Percentiles rank a stretch among this genome's conserved stretches.
phyloP scores from a whole-genome alignment of 352 stramenopile genomes.

The Pythium graminicola region DNA sequence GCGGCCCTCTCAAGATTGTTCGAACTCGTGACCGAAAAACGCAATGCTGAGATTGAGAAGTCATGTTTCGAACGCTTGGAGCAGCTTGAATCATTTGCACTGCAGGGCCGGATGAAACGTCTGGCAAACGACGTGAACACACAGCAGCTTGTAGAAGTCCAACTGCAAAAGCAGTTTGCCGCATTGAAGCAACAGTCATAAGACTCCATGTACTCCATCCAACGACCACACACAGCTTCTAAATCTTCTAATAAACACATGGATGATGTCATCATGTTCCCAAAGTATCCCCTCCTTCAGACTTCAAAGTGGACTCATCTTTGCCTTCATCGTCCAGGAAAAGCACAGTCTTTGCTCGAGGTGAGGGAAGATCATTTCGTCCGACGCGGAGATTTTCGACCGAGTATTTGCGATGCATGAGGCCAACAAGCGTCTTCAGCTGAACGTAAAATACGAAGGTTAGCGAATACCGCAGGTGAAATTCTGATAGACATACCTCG shows the following conservation, averaged over 20 bases:
- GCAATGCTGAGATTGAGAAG: constrained; percentile 59
- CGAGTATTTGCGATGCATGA: constrained; percentile 84
- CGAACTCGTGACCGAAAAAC: constrained; percentile 33
- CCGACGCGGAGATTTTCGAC: constrained; percentile 69
- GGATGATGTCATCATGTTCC: too few relatives aligned
- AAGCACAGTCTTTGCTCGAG: constrained; percentile 1
- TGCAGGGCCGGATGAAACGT: constrained; percentile 55
- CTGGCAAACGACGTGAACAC: constrained; percentile 70
- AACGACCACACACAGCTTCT: neutral
- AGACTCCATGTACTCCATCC: constrained; percentile 1
- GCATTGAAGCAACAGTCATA: constrained; percentile 32
- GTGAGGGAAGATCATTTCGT: constrained; percentile 25
- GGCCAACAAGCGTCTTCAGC: constrained; percentile 76
- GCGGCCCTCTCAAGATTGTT: constrained; percentile 33
- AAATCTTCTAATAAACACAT: constrained; percentile 6
- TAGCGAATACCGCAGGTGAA: neutral
- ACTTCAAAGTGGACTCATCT: neutral
- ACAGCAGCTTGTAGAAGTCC: constrained; percentile 67
- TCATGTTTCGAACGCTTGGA: constrained; percentile 59
- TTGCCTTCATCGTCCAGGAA: constrained; percentile 20
- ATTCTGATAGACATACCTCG: constrained; percentile 28
- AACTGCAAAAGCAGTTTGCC: constrained; percentile 75
- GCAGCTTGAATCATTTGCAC: constrained; percentile 42
- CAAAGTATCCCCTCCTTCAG: neutral
- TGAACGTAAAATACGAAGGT: constrained; percentile 5